These are phyloP conservation scores for Sarocladium kiliense DNA, from an alignment of 2,329 filamentous ascomycete genomes.

Conservation along the genomic window DNA sequence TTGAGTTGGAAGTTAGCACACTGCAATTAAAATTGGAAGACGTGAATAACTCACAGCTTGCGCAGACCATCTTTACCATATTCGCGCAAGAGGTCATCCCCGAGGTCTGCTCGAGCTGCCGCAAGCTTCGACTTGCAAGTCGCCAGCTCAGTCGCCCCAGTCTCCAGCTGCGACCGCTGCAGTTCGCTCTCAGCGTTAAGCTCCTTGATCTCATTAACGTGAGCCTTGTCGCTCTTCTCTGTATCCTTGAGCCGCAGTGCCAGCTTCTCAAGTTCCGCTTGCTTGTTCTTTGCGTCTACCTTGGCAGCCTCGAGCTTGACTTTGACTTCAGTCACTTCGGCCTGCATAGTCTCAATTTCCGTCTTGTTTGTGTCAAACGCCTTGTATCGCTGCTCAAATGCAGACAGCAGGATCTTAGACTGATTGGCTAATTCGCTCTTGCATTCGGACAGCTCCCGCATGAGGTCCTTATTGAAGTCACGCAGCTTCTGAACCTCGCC, in stretches of 20 bases:
- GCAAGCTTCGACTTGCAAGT: constrained; percentile 16
- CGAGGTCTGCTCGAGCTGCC: constrained; percentile 18
- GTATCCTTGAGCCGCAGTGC: constrained; percentile 15
- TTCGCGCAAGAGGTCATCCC: constrained; percentile 16
- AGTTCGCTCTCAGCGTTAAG: constrained; percentile 21
- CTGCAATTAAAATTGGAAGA: not conserved
- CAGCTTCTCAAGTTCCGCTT: constrained; percentile 38
- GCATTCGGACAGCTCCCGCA: constrained; percentile 18
- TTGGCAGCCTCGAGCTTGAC: constrained; percentile 33
- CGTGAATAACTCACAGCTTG: constrained; percentile 16
- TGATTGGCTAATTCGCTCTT: constrained; percentile 15
- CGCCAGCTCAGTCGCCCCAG: constrained; percentile 14
- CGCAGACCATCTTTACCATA: constrained; percentile 16
- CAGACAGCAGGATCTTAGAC: constrained; percentile 16
- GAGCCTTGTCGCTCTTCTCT: constrained; percentile 15
- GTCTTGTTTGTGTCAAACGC: constrained; percentile 20
- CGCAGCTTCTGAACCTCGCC: constrained; percentile 19
- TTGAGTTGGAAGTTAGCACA: constrained; percentile 12
- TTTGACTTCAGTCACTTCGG: constrained; percentile 37
- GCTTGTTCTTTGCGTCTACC: constrained; percentile 34
- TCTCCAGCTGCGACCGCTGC: constrained; percentile 19
- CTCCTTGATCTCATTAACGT: constrained; percentile 19
- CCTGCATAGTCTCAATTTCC: constrained; percentile 35
- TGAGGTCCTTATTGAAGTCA: constrained; percentile 19
- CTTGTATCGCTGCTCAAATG: constrained; percentile 21